Percentiles rank a stretch among this genome's conserved stretches.
Conservation (phyloP, 2,329 filamentous ascomycete species). For the Exophiala lecanii-corni region DNA sequence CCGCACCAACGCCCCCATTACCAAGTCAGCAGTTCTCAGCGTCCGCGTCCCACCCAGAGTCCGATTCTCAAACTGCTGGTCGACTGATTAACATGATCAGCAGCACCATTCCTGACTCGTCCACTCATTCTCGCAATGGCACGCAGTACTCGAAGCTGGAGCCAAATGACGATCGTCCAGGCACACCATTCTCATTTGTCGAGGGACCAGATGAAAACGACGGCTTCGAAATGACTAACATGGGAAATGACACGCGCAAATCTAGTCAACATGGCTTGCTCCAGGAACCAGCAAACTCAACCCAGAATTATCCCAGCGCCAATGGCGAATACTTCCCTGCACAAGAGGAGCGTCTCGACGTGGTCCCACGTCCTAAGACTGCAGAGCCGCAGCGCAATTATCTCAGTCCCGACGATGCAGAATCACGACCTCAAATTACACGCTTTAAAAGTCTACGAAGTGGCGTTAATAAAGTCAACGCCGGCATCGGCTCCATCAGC, state of each 20-base stretch:
- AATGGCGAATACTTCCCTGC: conserved; percentile 8
- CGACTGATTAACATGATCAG: conserved; percentile 25
- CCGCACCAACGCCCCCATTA: conserved; percentile 10
- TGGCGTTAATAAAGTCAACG: conserved; percentile 22
- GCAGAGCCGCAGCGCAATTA: conserved; percentile 8
- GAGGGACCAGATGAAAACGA: conserved; percentile 43
- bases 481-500: conserved; percentile 61
- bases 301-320: conserved; percentile 7
- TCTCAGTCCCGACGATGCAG: conserved; percentile 13
- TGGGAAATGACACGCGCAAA: conserved; percentile 1
- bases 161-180: conserved; percentile 55
- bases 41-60: conserved; percentile 5
- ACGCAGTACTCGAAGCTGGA: conserved; percentile 17
- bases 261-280: conserved; percentile 17
- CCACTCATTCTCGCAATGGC: conserved; percentile 8
- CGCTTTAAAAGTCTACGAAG: conserved; percentile 26
- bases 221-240: conserved; percentile 24
- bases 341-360: conserved; percentile 17
- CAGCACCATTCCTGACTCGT: conserved; percentile 16
- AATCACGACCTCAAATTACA: conserved; percentile 21
- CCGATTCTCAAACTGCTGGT: conserved; percentile 20
- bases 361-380: conserved; percentile 14
- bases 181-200: conserved; percentile 65
- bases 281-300: neutral
- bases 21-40: conserved; percentile 23